These are phyloP conservation scores for Capillidium rhysosporum DNA, from an alignment of 371 early-diverging fungal species.

Conservation along the genomic window DNA sequence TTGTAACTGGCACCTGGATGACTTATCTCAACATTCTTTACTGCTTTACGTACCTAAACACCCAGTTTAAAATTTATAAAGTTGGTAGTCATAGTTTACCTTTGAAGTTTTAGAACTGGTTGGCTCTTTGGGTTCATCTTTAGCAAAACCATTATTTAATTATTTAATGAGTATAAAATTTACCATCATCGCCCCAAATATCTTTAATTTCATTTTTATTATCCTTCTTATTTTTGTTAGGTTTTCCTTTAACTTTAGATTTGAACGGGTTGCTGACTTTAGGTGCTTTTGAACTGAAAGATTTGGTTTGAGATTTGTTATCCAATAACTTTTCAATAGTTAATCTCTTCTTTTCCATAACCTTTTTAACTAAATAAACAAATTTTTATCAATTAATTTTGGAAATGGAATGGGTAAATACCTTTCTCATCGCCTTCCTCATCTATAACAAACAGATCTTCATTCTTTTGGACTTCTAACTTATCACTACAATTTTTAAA, in stretches of 20 bases:
- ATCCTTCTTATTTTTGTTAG: too few species aligned
- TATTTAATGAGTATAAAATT: background rate
- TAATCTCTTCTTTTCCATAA: constrained; percentile 13
- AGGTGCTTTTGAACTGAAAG: too few species aligned
- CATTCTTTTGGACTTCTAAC: constrained; percentile 25
- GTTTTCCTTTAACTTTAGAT: too few species aligned
- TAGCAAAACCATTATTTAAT: background rate
- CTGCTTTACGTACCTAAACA: constrained; percentile 18
- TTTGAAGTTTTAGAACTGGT: background rate
- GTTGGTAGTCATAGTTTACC: background rate
- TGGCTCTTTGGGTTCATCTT: background rate
- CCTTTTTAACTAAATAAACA: constrained; percentile 6
- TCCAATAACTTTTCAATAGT: constrained; percentile 59
- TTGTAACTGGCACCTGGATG: constrained; percentile 84
- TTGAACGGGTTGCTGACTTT: too few species aligned
- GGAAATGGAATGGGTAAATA: constrained; percentile 6
- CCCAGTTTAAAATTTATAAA: background rate
- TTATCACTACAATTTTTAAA: constrained; percentile 18
- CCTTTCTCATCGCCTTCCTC: constrained; percentile 38
- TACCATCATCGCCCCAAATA: background rate
- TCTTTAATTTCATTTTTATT: background rate
- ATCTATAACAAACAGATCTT: constrained; percentile 55
- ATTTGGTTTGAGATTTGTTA: constrained; percentile 17
- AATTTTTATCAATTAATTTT: background rate
- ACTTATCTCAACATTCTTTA: constrained; percentile 48